Evolutionary conservation across 805 yeast species (phyloP).

Genomic region (Candida multigemmis): DNA sequence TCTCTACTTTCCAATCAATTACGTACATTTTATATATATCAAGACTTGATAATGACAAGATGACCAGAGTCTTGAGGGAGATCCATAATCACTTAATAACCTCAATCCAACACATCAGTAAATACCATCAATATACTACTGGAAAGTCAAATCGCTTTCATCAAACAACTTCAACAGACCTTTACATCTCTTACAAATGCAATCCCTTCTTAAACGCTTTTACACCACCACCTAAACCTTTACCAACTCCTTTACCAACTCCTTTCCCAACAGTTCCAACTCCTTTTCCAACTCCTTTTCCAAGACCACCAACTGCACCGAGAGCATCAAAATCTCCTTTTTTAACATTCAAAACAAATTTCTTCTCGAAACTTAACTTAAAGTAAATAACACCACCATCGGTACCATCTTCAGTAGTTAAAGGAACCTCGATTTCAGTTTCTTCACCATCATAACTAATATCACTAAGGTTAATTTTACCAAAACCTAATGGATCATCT

Average conservation of each 20-base stretch:
- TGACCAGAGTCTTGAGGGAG: no score
- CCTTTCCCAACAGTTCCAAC: conserved; percentile 36
- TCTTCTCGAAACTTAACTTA: conserved; percentile 58
- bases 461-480: conserved; percentile 44
- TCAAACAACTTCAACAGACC: no score
- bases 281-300: conserved; percentile 27
- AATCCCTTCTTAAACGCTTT: conserved; percentile 27
- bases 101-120: no score
- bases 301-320: conserved; percentile 37
- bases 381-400: conserved; percentile 61
- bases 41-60: no score
- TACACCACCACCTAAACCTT: conserved; percentile 25
- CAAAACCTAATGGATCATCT: conserved; percentile 75
- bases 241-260: conserved; percentile 28
- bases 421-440: conserved; percentile 42
- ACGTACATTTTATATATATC: no score
- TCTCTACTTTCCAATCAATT: no score
- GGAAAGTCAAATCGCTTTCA: no score
- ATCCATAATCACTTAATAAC: no score
- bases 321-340: conserved; percentile 20
- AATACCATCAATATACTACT: no score
- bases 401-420: conserved; percentile 39
- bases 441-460: conserved; percentile 33
- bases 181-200: conserved; percentile 15
- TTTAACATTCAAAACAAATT: conserved; percentile 46